Conservation (phyloP, 176 grass and related monocot species). For the Oryza officinalis region DNA sequence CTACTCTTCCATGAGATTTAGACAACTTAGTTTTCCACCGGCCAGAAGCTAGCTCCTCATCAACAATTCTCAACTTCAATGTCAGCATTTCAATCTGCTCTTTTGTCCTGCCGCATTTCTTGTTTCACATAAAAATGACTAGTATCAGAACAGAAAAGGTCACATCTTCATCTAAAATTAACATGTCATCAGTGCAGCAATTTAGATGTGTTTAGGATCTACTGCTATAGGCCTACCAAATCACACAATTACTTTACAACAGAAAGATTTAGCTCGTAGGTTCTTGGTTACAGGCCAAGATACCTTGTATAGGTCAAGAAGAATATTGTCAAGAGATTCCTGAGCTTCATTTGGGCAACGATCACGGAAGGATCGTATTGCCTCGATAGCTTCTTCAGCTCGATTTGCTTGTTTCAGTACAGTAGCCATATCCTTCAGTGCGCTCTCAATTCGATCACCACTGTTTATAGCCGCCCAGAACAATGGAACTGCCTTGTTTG, state of each 20-base stretch:
- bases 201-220: slow-evolving; percentile 10
- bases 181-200: background rate
- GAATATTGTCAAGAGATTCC: slow-evolving; percentile 63
- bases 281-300: background rate
- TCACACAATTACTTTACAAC: background rate
- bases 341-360: slow-evolving; percentile 61
- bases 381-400: slow-evolving; percentile 72
- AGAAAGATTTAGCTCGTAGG: slow-evolving; percentile 7
- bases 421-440: slow-evolving; percentile 75
- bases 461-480: slow-evolving; percentile 81
- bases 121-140: slow-evolving; percentile 40
- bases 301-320: slow-evolving; percentile 74
- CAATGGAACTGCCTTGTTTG: slow-evolving; percentile 66
- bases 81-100: slow-evolving; percentile 71
- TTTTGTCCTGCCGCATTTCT: slow-evolving; percentile 73
- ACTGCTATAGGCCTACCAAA: background rate
- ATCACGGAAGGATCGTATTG: slow-evolving; percentile 65
- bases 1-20: slow-evolving; percentile 63
- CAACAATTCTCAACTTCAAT: slow-evolving; percentile 57
- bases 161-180: background rate
- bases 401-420: slow-evolving; percentile 69
- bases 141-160: slow-evolving; percentile 7
- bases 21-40: slow-evolving; percentile 62
- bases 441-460: slow-evolving; percentile 74
- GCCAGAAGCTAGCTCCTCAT: slow-evolving; percentile 74